Base-by-base conservation (phyloP, 176 grass and related monocot genomes). In the Oryza officinalis region DNA sequence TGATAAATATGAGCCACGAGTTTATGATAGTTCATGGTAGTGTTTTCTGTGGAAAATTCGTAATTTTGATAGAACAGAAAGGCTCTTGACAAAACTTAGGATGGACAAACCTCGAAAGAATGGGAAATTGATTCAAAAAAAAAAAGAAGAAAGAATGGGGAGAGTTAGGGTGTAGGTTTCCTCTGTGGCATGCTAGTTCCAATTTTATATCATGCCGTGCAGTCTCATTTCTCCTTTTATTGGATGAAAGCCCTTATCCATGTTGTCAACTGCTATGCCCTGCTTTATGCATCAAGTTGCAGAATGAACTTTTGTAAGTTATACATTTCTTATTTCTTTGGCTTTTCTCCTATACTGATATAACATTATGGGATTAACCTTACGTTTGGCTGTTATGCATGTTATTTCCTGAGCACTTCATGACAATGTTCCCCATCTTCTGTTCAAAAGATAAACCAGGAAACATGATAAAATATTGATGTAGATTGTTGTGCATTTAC, bases 1-100 rank as follows among this genome's bases (percentile, higher is more conserved):
- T 93, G 84, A 91, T 60, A 40, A 63, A 78, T 86, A 73, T 15
- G 50, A 17, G 25, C n/a, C 63, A 26, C 5, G 54, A 23, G 13
- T 14, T 27, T 50, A 25, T 13, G 33, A n/a, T 83, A 0, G 30
- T 76, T 37, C n/a, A 27, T 40, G 38, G 26, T 22, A 40, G 65
- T 72, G 13, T 75, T 85, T 37, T 41, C 30, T 26, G 0, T 65
- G 30, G 23, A 22, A 46, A 73, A 32, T 70, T 71, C 74, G 65
- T 68, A 74, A 57, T 22, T 83, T 30, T 14, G 17, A 40, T 78
- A 26, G 67, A 78, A 72, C 3, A 23, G 12, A 63, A 10, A 76
- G 47, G 72, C 31, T 32, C 78, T 8, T 67, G 38, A 72, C 43
- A 32, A 20, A 43, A 54, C 60, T 4, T 0, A 10, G 26, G 30